phyloP scores from a whole-genome alignment of 805 yeast genomes.

The Ogataea paradorogensis region DNA sequence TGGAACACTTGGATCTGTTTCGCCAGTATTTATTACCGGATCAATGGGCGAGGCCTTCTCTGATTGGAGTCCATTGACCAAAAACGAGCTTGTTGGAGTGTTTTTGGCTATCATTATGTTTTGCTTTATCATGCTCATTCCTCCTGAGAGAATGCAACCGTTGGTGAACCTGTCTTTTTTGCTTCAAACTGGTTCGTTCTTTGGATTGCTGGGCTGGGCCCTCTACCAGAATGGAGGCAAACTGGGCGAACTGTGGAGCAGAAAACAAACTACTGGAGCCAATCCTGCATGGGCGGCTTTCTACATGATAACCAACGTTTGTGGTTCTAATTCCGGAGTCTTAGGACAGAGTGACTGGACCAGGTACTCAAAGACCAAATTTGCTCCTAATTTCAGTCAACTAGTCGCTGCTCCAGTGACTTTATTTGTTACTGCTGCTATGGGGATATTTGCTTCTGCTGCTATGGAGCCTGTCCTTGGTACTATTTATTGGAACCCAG shows the following conservation, averaged over 20 bases:
- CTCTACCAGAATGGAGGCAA: conserved; percentile 32
- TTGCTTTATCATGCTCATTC: conserved; percentile 38
- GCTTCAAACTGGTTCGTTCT: conserved; percentile 26
- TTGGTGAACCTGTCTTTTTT: conserved; percentile 25
- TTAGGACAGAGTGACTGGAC: conserved; percentile 44
- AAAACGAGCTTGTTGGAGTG: conserved; percentile 40
- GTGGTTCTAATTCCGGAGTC: conserved; percentile 40
- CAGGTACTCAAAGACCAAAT: conserved; percentile 32
- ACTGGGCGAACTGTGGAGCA: conserved; percentile 27
- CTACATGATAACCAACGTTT: conserved; percentile 37
- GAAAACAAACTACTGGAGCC: conserved; percentile 20
- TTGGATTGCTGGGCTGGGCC: conserved; percentile 29
- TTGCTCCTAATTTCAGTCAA: conserved; percentile 20
- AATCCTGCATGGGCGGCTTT: conserved; percentile 41
- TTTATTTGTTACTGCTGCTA: conserved; percentile 73
- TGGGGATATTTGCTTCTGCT: conserved; percentile 49
- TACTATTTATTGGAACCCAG: conserved; percentile 51
- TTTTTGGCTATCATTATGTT: conserved; percentile 35
- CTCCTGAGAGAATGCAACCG: conserved; percentile 32
- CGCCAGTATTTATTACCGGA: conserved; percentile 33
- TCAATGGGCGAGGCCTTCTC: conserved; percentile 25
- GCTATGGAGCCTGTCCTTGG: conserved; percentile 51
- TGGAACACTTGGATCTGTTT: conserved; percentile 38
- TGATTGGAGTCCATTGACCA: conserved; percentile 34
- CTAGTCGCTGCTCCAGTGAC: conserved; percentile 38